A percentile compares a stretch with the other conserved stretches of the same genome.
These are phyloP conservation scores for Dysphania ambrosioides DNA, from an alignment of 148 eudicot species.

Conservation along the genomic window DNA sequence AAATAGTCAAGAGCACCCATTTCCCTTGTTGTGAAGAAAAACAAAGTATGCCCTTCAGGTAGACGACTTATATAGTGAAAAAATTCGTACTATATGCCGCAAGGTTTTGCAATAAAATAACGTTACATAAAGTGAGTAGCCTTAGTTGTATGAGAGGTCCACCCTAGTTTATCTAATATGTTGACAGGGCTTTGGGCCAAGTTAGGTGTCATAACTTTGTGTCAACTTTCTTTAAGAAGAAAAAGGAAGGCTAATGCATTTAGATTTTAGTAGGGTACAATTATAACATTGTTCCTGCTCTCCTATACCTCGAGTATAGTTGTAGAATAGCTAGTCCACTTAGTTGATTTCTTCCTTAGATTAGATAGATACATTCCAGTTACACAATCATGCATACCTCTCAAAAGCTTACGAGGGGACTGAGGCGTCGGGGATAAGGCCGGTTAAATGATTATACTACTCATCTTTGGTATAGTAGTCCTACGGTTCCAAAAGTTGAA, in stretches of 20 bases:
- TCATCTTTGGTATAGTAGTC: no score
- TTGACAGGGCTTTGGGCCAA: slow-evolving; percentile 6
- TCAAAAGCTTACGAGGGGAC: no score
- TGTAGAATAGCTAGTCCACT: neutral
- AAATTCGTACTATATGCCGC: neutral
- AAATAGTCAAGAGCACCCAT: slow-evolving; percentile 90
- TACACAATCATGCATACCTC: no score
- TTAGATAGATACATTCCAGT: no score
- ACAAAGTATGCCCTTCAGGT: slow-evolving; percentile 1
- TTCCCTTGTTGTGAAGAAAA: slow-evolving; percentile 11
- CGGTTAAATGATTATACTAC: no score
- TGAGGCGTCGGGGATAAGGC: no score
- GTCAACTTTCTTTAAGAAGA: neutral
- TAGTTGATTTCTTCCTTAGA: neutral
- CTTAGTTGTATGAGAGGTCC: slow-evolving; percentile 20
- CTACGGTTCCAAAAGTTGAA: no score
- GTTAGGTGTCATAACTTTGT: slow-evolving; percentile 1
- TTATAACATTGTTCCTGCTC: neutral
- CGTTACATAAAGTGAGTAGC: slow-evolving; percentile 14
- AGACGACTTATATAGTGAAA: slow-evolving; percentile 10
- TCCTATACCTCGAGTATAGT: no score
- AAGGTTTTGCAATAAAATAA: neutral
- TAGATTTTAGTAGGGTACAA: neutral
- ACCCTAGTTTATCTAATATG: neutral
- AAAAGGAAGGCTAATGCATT: neutral